These are phyloP conservation scores for Sambucus nigra DNA, from an alignment of 129 eudicot species.

Conservation along the genomic window DNA sequence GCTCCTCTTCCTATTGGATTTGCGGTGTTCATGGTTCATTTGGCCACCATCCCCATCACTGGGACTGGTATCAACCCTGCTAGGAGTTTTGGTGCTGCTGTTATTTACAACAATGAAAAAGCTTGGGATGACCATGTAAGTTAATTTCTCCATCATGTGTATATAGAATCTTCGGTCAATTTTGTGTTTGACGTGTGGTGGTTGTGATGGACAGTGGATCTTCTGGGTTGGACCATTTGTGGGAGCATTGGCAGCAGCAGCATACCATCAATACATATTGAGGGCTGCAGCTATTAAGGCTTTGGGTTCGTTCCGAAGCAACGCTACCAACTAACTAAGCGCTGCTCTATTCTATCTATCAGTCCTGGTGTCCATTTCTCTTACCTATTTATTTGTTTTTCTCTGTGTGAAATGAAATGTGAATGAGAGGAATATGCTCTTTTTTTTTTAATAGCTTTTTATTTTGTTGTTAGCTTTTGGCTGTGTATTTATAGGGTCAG, in stretches of 20 bases:
- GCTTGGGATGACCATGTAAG: slow-evolving; percentile 82
- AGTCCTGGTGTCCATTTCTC: background rate
- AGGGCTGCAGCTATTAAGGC: slow-evolving; percentile 91
- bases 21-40: slow-evolving; percentile 84
- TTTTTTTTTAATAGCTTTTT: background rate
- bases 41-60: slow-evolving; percentile 81
- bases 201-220: slow-evolving; percentile 47
- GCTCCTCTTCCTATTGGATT: slow-evolving; percentile 89
- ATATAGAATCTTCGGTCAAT: background rate
- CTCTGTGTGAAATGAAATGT: background rate
- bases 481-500: slow-evolving; percentile 11
- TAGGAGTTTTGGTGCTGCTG: slow-evolving; percentile 87
- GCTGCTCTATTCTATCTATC: slow-evolving; percentile 2
- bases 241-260: slow-evolving; percentile 91
- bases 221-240: slow-evolving; percentile 95
- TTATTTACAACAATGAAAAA: slow-evolving; percentile 64
- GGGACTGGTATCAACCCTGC: slow-evolving; percentile 94
- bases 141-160: background rate
- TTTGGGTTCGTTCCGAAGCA: slow-evolving; percentile 86
- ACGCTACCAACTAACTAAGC: slow-evolving; percentile 43
- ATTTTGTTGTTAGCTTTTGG: slow-evolving; percentile 4
- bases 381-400: slow-evolving; percentile 2
- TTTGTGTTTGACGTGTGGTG: background rate
- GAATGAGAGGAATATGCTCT: slow-evolving; percentile 6
- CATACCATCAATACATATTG: slow-evolving; percentile 83